Evolutionary conservation across 345 rosid species (phyloP), one percentile per base, ranked within the genome.

Genomic region (Acer saccharum): DNA sequence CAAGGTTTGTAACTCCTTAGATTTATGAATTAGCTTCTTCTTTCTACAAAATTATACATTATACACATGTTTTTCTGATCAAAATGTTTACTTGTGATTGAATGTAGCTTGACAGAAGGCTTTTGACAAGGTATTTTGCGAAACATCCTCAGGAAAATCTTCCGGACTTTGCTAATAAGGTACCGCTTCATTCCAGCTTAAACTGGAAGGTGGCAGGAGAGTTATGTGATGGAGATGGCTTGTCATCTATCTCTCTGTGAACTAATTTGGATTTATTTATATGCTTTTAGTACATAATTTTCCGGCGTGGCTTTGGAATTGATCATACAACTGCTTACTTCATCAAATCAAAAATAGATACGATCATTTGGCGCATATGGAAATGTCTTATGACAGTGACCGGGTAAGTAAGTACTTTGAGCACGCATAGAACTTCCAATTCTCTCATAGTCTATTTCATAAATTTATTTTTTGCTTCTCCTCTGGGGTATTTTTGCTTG

Each of bases 291-390:
- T 92, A 81, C 79, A 74, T 94, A 46, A 83, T 90, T 78, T 94
- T 94, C 84, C 80, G 95, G 66, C 90, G 95, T 60, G 97, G 98
- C 60, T 84, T 92, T 84, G 95, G 97, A 68, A 89, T 89, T 43
- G 98, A 92, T 84, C 88, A 81, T 1, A 83, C 76, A 84, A 87
- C 83, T 46, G 89, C 82, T 78, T 94, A 78, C 78, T 91, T 91
- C 79, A 21, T 91, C 76, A 70, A 68, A 76, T 81, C 77, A 66
- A 94, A 94, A 83, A 39, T 88, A 17, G 74, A 91, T 76, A 87
- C 85, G n/a, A 85, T 94, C 65, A 77, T 92, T 75, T 54, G 84
- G 14, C 89, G 92, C 35, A 54, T 87, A 32, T 91, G 93, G 93
- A 75, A 68, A n/a, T 80, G 55, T 79, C 71, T 94, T 65, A 72